Evolutionary conservation across 345 rosid genomes (phyloP).

Genomic region (Aquilaria malaccensis): DNA sequence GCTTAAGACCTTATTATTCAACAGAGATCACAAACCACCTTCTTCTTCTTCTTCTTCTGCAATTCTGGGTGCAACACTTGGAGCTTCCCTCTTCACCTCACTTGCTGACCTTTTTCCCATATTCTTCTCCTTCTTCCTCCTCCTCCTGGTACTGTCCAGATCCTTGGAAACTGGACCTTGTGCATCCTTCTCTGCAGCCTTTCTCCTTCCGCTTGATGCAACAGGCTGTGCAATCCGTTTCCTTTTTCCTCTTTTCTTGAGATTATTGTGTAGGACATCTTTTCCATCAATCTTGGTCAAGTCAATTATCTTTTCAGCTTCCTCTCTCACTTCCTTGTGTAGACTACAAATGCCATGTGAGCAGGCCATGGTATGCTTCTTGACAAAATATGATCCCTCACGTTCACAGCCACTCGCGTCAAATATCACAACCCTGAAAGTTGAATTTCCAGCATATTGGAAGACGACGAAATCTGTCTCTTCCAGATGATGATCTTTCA

Average conservation of each 20-base stretch:
- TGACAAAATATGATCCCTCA: constrained; percentile 7
- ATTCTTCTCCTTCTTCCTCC: too few relatives aligned
- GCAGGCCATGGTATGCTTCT: neutral
- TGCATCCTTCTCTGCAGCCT: too few relatives aligned
- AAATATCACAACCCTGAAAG: constrained; percentile 3
- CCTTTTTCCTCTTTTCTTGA: neutral
- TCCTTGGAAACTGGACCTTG: too few relatives aligned
- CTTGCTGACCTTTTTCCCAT: too few relatives aligned
- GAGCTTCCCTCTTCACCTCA: too few relatives aligned
- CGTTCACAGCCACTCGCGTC: neutral
- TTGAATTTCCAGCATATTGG: constrained; percentile 1
- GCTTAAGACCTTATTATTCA: too few relatives aligned
- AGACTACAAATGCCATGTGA: neutral
- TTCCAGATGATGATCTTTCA: neutral
- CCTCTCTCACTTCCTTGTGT: neutral
- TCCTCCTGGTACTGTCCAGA: neutral
- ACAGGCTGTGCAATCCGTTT: neutral
- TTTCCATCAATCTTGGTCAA: neutral
- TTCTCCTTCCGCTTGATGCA: neutral
- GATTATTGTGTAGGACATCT: neutral
- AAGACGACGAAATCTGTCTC: constrained; percentile 1
- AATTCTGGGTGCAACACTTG: too few relatives aligned
- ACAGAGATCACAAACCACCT: too few relatives aligned
- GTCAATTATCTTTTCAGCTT: neutral
- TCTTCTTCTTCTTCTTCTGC: too few relatives aligned